Percentiles rank a stretch among this genome's conserved stretches.
Evolutionary conservation across 805 yeast genomes (phyloP).

Genomic region (Dipodascopsis uninucleata): DNA sequence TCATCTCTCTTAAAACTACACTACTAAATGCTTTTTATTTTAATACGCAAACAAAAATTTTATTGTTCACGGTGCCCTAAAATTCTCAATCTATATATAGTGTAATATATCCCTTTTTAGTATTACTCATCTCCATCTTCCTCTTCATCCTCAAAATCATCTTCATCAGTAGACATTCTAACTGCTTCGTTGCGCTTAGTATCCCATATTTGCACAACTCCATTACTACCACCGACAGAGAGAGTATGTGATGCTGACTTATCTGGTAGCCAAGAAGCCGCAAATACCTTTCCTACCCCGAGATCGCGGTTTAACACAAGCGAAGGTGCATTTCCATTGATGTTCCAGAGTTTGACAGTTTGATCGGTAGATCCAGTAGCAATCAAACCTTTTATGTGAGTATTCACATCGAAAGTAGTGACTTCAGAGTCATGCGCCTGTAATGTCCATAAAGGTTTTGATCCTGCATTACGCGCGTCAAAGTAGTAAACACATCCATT

Average conservation of each 20-base stretch:
- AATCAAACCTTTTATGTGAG: constrained; percentile 64
- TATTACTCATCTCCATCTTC: constrained; percentile 43
- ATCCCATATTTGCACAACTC: constrained; percentile 90
- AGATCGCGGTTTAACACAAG: constrained; percentile 89
- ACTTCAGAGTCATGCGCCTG: constrained; percentile 97
- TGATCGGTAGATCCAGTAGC: constrained; percentile 89
- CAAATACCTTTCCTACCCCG: constrained; percentile 88
- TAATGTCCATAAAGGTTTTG: constrained; percentile 80
- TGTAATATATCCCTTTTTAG: too few species aligned
- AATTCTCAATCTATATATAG: too few species aligned
- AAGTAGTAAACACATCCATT: constrained; percentile 83
- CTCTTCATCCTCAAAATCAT: constrained; percentile 53
- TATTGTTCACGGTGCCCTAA: too few species aligned
- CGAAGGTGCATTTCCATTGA: constrained; percentile 60
- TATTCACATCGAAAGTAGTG: constrained; percentile 71
- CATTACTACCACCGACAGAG: constrained; percentile 80
- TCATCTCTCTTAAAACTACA: too few species aligned
- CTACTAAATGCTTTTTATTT: too few species aligned
- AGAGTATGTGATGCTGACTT: constrained; percentile 68
- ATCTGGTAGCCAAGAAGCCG: constrained; percentile 81
- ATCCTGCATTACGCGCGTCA: constrained; percentile 58
- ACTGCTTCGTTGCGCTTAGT: constrained; percentile 77
- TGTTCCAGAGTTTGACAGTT: constrained; percentile 81
- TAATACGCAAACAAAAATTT: too few species aligned
- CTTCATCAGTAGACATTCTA: constrained; percentile 60